These are phyloP conservation scores for Fusarium euwallaceae DNA, from an alignment of 2,329 filamentous ascomycete genomes.

Conservation along the genomic window DNA sequence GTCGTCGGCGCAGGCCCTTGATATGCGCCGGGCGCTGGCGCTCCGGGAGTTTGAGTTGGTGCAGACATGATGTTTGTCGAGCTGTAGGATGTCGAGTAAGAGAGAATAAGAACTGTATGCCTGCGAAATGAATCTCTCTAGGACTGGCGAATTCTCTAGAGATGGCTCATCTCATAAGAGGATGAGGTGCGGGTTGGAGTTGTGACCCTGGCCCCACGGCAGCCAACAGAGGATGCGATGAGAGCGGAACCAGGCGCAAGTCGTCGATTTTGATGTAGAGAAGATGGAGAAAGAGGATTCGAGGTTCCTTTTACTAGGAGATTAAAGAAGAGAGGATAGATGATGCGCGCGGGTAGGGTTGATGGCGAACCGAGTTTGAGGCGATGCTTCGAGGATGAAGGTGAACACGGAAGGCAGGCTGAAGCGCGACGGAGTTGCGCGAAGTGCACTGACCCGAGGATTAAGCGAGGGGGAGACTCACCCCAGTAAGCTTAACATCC, in stretches of 20 bases:
- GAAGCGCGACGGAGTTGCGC: constrained; percentile 1
- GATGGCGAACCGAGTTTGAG: not conserved
- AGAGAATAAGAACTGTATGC: not conserved
- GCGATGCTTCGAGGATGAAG: not conserved
- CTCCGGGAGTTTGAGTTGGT: constrained; percentile 48
- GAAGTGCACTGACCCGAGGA: not conserved
- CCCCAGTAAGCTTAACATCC: not conserved
- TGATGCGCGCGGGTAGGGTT: not conserved
- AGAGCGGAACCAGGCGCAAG: not conserved
- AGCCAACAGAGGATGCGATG: constrained; percentile 3
- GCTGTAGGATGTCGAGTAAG: not conserved
- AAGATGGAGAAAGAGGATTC: not conserved
- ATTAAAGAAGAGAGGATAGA: not conserved
- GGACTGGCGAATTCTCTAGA: constrained; percentile 6
- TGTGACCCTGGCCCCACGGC: constrained; percentile 11
- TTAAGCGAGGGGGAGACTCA: not conserved
- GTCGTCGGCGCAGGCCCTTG: constrained; percentile 51
- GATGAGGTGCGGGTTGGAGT: constrained; percentile 3
- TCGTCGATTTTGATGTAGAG: constrained; percentile 1
- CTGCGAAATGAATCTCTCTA: not conserved
- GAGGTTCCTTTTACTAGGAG: not conserved
- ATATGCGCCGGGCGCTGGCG: constrained; percentile 49
- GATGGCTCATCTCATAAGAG: constrained; percentile 21
- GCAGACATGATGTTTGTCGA: constrained; percentile 50
- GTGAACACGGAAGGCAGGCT: not conserved